Evolutionary conservation across 2,329 filamentous ascomycete genomes (phyloP).

Genomic region (Neofusicoccum sp.): DNA sequence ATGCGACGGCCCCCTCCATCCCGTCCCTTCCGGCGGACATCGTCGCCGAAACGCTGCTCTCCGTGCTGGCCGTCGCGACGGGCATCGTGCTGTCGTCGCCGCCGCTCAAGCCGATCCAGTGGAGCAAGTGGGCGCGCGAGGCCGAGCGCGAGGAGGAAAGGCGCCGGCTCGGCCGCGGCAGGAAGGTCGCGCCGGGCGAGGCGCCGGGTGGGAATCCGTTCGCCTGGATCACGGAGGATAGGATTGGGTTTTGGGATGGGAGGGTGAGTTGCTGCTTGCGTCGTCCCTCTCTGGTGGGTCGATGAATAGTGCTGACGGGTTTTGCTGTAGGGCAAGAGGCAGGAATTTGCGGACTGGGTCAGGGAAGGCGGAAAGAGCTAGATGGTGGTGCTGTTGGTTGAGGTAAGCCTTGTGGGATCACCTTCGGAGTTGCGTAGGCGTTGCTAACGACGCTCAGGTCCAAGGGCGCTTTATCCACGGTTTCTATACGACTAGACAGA

Average conservation of each 20-base stretch:
- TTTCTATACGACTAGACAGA: background rate
- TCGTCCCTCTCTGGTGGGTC: no score
- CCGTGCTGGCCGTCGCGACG: slow-evolving; percentile 74
- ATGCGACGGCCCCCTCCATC: slow-evolving; percentile 32
- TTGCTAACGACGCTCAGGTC: background rate
- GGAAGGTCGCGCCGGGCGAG: slow-evolving; percentile 24
- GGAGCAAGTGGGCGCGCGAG: slow-evolving; percentile 78
- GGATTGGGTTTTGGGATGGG: slow-evolving; percentile 85
- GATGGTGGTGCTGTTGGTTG: background rate
- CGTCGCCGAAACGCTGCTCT: slow-evolving; percentile 77
- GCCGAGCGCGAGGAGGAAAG: slow-evolving; percentile 74
- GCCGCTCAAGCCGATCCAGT: slow-evolving; percentile 78
- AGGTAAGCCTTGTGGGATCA: background rate
- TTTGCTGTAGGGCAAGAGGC: slow-evolving; percentile 56
- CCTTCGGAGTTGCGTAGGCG: no score
- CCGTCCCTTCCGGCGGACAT: slow-evolving; percentile 75
- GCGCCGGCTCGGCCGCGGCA: slow-evolving; percentile 63
- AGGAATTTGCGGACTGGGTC: slow-evolving; percentile 76
- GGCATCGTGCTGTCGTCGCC: slow-evolving; percentile 79
- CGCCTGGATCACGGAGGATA: slow-evolving; percentile 66
- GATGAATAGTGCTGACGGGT: background rate
- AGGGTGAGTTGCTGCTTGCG: slow-evolving; percentile 53
- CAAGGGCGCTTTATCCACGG: background rate
- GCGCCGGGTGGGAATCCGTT: slow-evolving; percentile 70
- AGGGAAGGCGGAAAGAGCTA: slow-evolving; percentile 30